phyloP scores from a whole-genome alignment of 371 early-diverging fungal species.

The Saksenaea oblongispora region DNA sequence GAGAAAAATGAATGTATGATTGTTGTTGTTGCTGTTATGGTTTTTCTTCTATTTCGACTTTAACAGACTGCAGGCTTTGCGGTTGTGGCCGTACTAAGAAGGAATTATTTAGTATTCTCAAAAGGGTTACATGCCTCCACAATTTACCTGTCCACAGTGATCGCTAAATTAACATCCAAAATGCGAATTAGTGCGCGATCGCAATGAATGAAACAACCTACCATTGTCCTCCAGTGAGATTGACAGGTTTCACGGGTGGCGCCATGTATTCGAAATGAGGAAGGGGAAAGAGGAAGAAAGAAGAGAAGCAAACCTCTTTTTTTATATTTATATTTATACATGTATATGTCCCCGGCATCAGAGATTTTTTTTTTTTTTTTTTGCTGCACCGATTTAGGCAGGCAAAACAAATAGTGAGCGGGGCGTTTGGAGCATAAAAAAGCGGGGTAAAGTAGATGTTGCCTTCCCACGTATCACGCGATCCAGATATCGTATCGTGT shows the following conservation, averaged over 20 bases:
- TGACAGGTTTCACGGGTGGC: slow-evolving; percentile 11
- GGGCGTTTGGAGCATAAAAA: neutral
- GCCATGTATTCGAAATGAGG: neutral
- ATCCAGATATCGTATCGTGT: neutral
- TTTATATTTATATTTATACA: neutral
- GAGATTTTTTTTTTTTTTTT: neutral
- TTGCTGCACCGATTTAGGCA: slow-evolving; percentile 1
- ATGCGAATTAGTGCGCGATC: neutral
- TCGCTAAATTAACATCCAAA: neutral
- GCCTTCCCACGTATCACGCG: slow-evolving; percentile 1
- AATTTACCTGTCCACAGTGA: slow-evolving; percentile 12
- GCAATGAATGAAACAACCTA: neutral
- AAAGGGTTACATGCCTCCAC: too few relatives aligned
- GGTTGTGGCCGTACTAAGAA: slow-evolving; percentile 8
- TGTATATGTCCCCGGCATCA: neutral
- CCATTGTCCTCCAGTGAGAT: slow-evolving; percentile 19
- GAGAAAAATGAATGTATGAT: neutral
- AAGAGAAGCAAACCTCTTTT: neutral
- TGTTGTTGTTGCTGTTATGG: neutral
- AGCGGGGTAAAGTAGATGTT: neutral
- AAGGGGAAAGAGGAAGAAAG: neutral
- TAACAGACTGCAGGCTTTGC: slow-evolving; percentile 4
- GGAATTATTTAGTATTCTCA: neutral
- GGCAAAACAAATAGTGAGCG: slow-evolving; percentile 1
- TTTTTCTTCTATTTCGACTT: neutral